Percentiles rank a stretch among this genome's conserved stretches.
These are phyloP conservation scores for Dactylorhiza incarnata DNA, from an alignment of 106 monocot species.

Conservation along the genomic window DNA sequence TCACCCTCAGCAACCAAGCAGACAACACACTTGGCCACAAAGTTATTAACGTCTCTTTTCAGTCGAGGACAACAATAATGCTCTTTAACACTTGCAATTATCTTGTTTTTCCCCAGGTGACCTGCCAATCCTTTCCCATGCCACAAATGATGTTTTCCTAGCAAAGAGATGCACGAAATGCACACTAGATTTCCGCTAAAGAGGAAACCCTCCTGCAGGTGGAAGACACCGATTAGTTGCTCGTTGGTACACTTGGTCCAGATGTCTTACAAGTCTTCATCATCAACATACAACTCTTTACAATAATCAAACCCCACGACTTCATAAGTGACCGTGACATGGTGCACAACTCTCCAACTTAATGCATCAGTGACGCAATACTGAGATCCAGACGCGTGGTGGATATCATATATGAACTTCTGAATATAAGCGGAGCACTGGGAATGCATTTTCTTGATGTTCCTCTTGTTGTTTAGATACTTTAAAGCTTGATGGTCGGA, in stretches of 20 bases:
- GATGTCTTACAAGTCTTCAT: not conserved
- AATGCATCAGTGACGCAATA: not conserved
- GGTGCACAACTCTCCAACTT: not conserved
- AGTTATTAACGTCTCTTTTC: not conserved
- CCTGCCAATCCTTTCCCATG: not conserved
- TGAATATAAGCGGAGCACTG: not conserved
- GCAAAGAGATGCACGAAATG: not conserved
- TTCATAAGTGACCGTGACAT: not conserved
- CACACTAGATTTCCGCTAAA: slow-evolving; percentile 3
- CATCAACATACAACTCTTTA: not conserved
- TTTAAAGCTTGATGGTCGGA: not conserved
- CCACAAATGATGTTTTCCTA: not conserved
- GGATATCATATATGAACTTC: not conserved
- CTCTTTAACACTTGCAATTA: not conserved
- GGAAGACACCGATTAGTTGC: not conserved
- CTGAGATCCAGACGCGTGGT: not conserved
- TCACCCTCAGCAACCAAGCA: not conserved
- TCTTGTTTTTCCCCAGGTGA: not conserved
- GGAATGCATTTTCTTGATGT: not conserved
- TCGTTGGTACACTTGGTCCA: not conserved
- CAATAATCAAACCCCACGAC: not conserved
- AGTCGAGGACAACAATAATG: not conserved
- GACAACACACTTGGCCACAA: not conserved
- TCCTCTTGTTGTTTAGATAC: not conserved
- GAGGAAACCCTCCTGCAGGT: not conserved